Conservation (phyloP, 345 rosid genomes). For the Citrus unshiu region DNA sequence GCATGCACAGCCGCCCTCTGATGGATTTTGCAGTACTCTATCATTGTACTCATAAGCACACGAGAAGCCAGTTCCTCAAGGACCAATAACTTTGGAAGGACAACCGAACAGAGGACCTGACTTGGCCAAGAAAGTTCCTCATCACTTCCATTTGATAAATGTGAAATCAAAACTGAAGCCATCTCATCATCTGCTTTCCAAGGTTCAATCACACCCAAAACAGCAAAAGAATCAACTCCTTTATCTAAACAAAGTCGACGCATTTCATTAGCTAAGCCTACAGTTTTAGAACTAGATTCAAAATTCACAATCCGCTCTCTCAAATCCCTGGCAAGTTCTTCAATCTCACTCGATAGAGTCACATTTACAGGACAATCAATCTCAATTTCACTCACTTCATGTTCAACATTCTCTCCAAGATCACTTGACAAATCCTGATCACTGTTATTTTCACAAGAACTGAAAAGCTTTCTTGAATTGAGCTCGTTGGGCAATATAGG, state of each 20-base stretch:
- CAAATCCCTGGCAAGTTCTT: slow-evolving; percentile 32
- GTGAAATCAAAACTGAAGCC: slow-evolving; percentile 50
- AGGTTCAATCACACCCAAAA: slow-evolving; percentile 64
- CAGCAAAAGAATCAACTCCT: slow-evolving; percentile 29
- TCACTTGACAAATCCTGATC: slow-evolving; percentile 23
- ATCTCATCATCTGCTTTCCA: slow-evolving; percentile 71
- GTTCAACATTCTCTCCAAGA: slow-evolving; percentile 32
- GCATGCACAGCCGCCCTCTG: slow-evolving; percentile 64
- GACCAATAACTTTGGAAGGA: slow-evolving; percentile 65
- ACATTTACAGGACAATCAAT: slow-evolving; percentile 19
- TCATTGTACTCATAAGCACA: slow-evolving; percentile 43
- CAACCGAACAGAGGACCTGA: slow-evolving; percentile 53
- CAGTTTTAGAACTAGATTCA: slow-evolving; percentile 41
- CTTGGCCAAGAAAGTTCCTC: slow-evolving; percentile 64
- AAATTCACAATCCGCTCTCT: slow-evolving; percentile 35
- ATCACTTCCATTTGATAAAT: slow-evolving; percentile 35
- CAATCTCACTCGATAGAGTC: slow-evolving; percentile 34
- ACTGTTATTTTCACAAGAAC: slow-evolving; percentile 23
- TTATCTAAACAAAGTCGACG: slow-evolving; percentile 42
- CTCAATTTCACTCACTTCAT: slow-evolving; percentile 28
- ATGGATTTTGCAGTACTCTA: slow-evolving; percentile 66
- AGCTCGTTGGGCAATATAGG: slow-evolving; percentile 42
- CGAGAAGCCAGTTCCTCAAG: slow-evolving; percentile 61
- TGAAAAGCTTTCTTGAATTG: slow-evolving; percentile 23
- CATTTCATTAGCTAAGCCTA: slow-evolving; percentile 46